Evolutionary conservation across 176 grass and related monocot species (phyloP), one percentile per base, ranked within the genome.

Genomic region (Melocanna baccifera): DNA sequence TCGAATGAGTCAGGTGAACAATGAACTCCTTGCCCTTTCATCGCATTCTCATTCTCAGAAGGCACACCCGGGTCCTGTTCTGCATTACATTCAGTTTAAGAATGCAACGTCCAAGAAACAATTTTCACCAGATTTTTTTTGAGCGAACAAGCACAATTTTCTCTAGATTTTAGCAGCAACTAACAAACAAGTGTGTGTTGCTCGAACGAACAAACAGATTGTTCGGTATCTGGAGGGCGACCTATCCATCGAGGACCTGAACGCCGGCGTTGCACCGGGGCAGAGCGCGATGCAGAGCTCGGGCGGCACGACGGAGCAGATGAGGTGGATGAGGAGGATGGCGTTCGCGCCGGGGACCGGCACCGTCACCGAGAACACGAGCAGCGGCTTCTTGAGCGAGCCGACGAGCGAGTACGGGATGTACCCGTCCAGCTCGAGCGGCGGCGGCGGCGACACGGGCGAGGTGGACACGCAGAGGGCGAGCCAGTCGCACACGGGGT

Each of bases 161-260:
- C 19, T 12, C 14, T 42, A 42, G 20, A 2, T 20, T 59, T 47
- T 15, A 16, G 5, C 18, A 1, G 22, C 2, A 22, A 30, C 55
- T 88, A 46, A 84, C 58, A 16, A 12, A 8, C 7, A 20, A 19
- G 6, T 52, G 4, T 53, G 51, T 53, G 51, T 55, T 55, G 51
- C 51, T 55, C 19, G 51, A 20, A 55, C 8, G 51, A 55, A 55
- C 51, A 7, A 55, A 1, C 85, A 98, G 96, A 89, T 98, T 46
- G 91, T 91, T 42, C 85, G 86, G 43, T 95, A 81, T 66, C 73
- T 98, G 57, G 91, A 98, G 89, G 93, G 96, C 67, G 93, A 98
- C 67, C 83, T 98, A 69, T 90, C 93, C 10, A 16, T 84, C 3
- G 93, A 94, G 34, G 87, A 84, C 71, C 77, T 98, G 64, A 90